These are phyloP conservation scores for Phylloporus scabripes DNA, from an alignment of 768 basidiomycete genomes.

Conservation along the genomic window DNA sequence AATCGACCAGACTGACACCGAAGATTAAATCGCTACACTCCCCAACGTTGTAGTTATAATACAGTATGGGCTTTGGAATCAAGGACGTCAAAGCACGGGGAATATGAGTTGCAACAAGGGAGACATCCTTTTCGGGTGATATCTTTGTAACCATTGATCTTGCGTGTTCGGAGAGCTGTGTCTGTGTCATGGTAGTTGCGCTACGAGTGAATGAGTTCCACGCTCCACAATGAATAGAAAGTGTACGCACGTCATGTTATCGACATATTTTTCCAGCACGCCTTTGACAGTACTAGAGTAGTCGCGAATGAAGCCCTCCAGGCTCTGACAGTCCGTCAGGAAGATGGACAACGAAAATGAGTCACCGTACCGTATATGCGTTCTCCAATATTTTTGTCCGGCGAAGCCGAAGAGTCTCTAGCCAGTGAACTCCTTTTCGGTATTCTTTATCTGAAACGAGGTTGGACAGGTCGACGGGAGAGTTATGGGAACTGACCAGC, in stretches of 20 bases:
- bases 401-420: conserved; percentile 83
- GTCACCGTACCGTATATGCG: conserved; percentile 61
- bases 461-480: conserved; percentile 1
- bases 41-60: conserved; percentile 75
- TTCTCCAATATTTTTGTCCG: conserved; percentile 77
- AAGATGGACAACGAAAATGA: neutral
- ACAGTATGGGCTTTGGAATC: conserved; percentile 67
- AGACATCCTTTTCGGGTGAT: conserved; percentile 64
- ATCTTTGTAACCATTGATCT: conserved; percentile 59
- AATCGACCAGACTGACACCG: conserved; percentile 82
- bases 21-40: conserved; percentile 87
- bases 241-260: conserved; percentile 57
- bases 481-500: conserved; percentile 49
- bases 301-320: conserved; percentile 76
- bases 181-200: conserved; percentile 72
- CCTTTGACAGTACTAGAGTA: conserved; percentile 57
- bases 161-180: conserved; percentile 64
- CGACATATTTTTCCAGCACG: conserved; percentile 67
- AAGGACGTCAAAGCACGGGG: conserved; percentile 58
- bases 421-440: conserved; percentile 81
- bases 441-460: conserved; percentile 73
- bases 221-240: neutral
- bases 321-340: conserved; percentile 46
- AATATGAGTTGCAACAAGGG: conserved; percentile 49
- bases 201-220: conserved; percentile 33